Base-by-base conservation (phyloP, 2,329 filamentous ascomycete genomes). In the Thermoascus crustaceus region DNA sequence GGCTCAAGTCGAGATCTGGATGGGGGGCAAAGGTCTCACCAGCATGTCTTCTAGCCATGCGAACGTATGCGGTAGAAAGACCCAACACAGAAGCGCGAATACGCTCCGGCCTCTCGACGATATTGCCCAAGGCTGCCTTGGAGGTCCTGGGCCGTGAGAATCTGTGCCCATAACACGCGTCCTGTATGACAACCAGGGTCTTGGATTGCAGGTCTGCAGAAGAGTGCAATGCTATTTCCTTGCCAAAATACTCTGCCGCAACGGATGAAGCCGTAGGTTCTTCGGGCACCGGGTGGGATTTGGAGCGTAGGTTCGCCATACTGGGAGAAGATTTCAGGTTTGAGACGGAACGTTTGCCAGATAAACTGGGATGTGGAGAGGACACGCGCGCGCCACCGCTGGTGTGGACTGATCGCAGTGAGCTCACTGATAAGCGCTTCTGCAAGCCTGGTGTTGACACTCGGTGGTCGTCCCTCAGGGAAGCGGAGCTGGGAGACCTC, bases 121-220 rank as follows among this genome's bases (percentile, higher is more conserved):
- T 94, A 38, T 80, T 83, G 50, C 69, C 77, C 1, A 96, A 71
- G 10, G 75, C 73, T 29, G 68, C 72, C 50, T 82, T 82, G 14
- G 78, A 81, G 1, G 86, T 82, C 48, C 83, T 80, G 3, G 86
- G 86, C 29, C 91, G 75, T 7, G 88, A 85, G 60, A 80, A 98
- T 14, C 87, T 80, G 63, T 98, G 91, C 16, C 89, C 88, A 57
- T 96, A 98, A 61, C 89, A 94, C 35, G 83, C 80, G 64, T 98
- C 91, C 51, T 96, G 87, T 2, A 98, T 67, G 19, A 98, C 73
- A 30, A 96, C 87, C 4, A 93, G 64, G 0, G 86, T 86, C 41
- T 87, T 68, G 3, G 72, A 60, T 8, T 53, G 43, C 5, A 60
- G 41, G 37, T 61, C 52, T 9, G 49, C 50, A 8, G 56, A 57